Evolutionary conservation across 2,329 filamentous ascomycete species (phyloP).

Genomic region (Neofusicoccum cordaticola): DNA sequence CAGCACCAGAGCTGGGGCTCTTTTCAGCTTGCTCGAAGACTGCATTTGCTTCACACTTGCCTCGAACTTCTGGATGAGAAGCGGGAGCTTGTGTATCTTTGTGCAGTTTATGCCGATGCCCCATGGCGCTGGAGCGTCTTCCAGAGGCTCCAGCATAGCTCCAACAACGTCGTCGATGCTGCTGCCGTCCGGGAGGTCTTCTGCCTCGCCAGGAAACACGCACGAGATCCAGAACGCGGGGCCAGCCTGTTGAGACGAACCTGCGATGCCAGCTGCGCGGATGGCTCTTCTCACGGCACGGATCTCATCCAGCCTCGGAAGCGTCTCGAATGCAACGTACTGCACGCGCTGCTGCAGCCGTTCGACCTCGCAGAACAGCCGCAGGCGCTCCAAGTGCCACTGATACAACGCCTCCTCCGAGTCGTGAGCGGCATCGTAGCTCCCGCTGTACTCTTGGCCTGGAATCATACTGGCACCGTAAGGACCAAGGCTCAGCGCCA

Average conservation of each 20-base stretch:
- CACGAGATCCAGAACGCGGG: not conserved
- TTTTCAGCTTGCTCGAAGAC: not conserved
- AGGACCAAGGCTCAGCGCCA: not conserved
- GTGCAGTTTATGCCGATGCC: slow-evolving; percentile 6
- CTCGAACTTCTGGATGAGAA: not conserved
- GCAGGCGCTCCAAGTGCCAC: not conserved
- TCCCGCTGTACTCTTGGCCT: not conserved
- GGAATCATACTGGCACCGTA: not conserved
- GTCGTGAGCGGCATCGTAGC: not conserved
- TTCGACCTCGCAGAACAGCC: not conserved
- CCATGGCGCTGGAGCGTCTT: not conserved
- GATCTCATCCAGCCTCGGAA: not conserved
- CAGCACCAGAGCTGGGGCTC: not conserved
- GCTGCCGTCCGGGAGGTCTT: not conserved
- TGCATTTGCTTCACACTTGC: not conserved
- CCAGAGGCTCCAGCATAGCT: not conserved
- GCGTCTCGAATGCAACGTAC: slow-evolving; percentile 1
- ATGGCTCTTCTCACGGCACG: not conserved
- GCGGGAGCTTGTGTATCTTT: not conserved
- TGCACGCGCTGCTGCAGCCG: not conserved
- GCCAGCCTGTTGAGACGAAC: not conserved
- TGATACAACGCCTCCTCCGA: not conserved
- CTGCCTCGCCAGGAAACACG: not conserved
- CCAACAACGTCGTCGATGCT: not conserved
- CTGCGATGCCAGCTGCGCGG: not conserved